Base-by-base conservation (phyloP, 345 rosid species). In the Schrenkiella parvula region DNA sequence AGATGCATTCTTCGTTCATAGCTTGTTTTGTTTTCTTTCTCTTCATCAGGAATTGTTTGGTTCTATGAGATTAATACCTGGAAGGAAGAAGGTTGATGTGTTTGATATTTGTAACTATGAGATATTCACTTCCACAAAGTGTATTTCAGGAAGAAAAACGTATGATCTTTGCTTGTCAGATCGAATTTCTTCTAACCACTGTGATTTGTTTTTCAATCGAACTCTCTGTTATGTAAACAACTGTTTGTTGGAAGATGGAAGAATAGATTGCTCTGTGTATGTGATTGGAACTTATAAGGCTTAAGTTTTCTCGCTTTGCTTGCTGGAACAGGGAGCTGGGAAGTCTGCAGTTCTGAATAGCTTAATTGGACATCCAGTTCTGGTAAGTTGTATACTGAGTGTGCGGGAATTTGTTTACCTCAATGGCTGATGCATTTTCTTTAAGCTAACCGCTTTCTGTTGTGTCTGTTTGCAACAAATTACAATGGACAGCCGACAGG, bases 271-370 rank as follows among this genome's bases (percentile, higher is more conserved):
- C 59, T 57, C 35, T 47, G 48, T 8, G 38, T 0, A 1, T 43
- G 68, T 31, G 63, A 63, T 26, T 34, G 28, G 26, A 48, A 70
- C 29, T 26, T 38, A 21, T 21, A 63, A 46, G 66, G 19, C 13
- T 11, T 26, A 54, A 65, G 41, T 18, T 26, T 46, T 56, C 48
- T 73, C 51, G 25, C 21, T 57, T 37, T 66, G 56, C 17, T 44
- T 73, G 35, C 26, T 73, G 66, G 71, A 57, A 51, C 75, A 93
- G 98, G 93, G 97, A 60, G 90, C 96, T 68, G 98, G 98, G 21
- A 93, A 93, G 84, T 93, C 98, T 82, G 98, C 98, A 14, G 90
- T 83, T 52, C 76, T 93, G 78, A 93, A 93, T 71, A 93, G 98
- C 82, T 54, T 93, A 35, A 93, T 93, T 29, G 97, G 98, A 14